Percentiles rank a stretch among this genome's conserved stretches.
phyloP scores from a whole-genome alignment of 495 filamentous ascomycete genomes.

The Entonaema liquescens region DNA sequence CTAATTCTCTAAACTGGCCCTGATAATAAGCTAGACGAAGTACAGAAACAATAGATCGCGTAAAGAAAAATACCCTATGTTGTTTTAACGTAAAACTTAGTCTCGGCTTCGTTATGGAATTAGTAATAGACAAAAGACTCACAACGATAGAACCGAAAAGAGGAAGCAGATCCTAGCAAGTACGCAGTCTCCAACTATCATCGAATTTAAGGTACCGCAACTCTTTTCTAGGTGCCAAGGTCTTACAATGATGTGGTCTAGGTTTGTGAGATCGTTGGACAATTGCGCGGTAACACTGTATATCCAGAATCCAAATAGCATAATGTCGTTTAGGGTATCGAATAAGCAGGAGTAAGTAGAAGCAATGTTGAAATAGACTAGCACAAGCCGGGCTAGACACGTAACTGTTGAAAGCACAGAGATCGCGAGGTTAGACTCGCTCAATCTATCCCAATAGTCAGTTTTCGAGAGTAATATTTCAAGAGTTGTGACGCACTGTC shows the following conservation, averaged over 20 bases:
- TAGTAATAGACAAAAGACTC: neutral
- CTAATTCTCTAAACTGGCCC: neutral
- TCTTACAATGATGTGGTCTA: neutral
- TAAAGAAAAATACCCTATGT: neutral
- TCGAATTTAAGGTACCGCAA: neutral
- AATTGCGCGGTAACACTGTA: neutral
- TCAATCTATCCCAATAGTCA: neutral
- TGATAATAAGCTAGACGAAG: neutral
- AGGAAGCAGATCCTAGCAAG: neutral
- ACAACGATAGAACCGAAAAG: neutral
- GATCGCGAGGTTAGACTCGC: neutral
- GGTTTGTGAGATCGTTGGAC: neutral
- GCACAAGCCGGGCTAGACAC: neutral
- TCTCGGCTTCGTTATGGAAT: neutral
- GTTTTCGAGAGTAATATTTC: neutral
- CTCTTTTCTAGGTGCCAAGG: neutral
- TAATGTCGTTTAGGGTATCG: neutral
- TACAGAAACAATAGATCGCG: neutral
- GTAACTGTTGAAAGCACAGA: neutral
- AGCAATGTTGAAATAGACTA: neutral
- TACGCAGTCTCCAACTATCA: neutral
- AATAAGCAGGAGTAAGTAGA: neutral
- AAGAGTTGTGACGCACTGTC: neutral
- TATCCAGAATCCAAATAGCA: neutral
- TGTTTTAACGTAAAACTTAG: neutral